These are phyloP conservation scores for Bidens hawaiensis DNA, from an alignment of 140 eudicot genomes.

Conservation along the genomic window DNA sequence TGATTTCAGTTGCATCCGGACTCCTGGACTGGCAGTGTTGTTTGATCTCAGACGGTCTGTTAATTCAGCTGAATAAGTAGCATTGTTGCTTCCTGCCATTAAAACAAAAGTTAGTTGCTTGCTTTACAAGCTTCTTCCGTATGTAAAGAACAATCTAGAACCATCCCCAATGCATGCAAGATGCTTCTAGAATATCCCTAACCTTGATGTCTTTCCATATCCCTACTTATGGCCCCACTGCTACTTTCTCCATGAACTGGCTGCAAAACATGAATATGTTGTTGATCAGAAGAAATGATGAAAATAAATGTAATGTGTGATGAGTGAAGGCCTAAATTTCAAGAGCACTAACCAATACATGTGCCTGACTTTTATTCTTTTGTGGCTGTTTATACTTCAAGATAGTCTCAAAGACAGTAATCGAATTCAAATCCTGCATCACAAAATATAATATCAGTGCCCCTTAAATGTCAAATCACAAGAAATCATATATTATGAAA, in stretches of 20 bases:
- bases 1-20: conserved; percentile 63
- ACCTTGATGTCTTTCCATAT: conserved; percentile 67
- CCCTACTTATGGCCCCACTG: conserved; percentile 57
- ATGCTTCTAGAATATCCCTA: conserved; percentile 8
- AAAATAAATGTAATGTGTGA: not conserved
- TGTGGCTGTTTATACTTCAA: conserved; percentile 91
- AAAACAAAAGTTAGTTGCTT: conserved; percentile 17
- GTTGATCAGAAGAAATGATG: conserved; percentile 5
- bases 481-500: not conserved
- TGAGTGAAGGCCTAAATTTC: not conserved
- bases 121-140: conserved; percentile 5
- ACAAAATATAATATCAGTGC: not conserved
- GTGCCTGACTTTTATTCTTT: conserved; percentile 57
- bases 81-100: conserved; percentile 40
- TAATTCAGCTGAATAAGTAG: conserved; percentile 45
- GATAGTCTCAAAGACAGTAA: too few species aligned
- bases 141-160: not conserved
- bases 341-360: conserved; percentile 34
- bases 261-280: conserved; percentile 32
- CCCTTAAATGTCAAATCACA: not conserved
- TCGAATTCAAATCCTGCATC: conserved; percentile 68
- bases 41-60: conserved; percentile 53
- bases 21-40: conserved; percentile 51
- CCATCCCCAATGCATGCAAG: not conserved
- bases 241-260: conserved; percentile 70